These are phyloP conservation scores for Didymella glomerata DNA, from an alignment of 2,329 filamentous ascomycete species.

Conservation along the genomic window DNA sequence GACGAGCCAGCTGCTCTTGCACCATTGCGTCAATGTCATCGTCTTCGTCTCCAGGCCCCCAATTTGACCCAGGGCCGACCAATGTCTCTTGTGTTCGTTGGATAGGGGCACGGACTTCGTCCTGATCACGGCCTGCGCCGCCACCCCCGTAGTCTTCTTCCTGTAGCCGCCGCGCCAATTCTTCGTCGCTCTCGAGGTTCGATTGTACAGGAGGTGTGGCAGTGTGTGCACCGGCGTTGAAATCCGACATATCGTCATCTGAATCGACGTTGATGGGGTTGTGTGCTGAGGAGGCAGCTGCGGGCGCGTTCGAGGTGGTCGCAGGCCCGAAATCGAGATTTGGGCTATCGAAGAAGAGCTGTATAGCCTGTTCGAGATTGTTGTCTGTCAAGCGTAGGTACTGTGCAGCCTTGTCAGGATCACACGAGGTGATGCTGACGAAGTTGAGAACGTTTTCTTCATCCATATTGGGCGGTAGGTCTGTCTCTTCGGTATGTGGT, in stretches of 20 bases:
- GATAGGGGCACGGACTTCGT: conserved; percentile 88
- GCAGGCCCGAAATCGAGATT: conserved; percentile 66
- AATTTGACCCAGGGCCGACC: conserved; percentile 73
- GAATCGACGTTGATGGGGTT: conserved; percentile 77
- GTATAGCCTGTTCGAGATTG: conserved; percentile 84
- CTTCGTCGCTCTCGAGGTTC: conserved; percentile 83
- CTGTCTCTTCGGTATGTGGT: conserved; percentile 16
- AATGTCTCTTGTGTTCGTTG: conserved; percentile 90
- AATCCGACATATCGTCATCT: conserved; percentile 71
- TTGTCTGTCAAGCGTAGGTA: conserved; percentile 87
- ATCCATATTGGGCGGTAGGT: conserved; percentile 42
- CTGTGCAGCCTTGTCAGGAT: conserved; percentile 75
- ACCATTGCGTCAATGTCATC: conserved; percentile 68
- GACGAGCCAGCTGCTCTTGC: conserved; percentile 69
- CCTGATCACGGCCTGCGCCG: conserved; percentile 49
- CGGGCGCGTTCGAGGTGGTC: conserved; percentile 47
- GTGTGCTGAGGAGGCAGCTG: conserved; percentile 53
- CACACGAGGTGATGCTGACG: conserved; percentile 79
- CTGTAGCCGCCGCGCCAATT: conserved; percentile 89
- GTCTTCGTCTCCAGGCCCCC: conserved; percentile 56
- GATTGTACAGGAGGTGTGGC: conserved; percentile 33
- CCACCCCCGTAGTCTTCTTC: conserved; percentile 81
- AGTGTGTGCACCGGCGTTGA: conserved; percentile 50
- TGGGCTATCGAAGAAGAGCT: conserved; percentile 89
- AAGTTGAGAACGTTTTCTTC: conserved; percentile 76